phyloP scores from a whole-genome alignment of 108 stramenopile genomes.

The Nitzschia inconspicua region DNA sequence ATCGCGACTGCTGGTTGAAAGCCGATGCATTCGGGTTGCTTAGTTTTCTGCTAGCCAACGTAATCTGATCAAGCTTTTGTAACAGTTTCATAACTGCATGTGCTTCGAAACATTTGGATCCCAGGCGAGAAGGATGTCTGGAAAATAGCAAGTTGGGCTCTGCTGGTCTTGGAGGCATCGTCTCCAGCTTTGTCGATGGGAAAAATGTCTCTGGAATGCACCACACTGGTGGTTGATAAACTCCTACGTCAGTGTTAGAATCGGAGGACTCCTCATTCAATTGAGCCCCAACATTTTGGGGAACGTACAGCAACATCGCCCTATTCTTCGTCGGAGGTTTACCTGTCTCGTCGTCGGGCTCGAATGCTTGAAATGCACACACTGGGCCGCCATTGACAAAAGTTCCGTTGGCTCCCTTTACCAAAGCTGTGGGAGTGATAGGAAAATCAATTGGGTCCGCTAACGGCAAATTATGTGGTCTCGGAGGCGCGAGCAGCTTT shows the following conservation, averaged over 20 bases:
- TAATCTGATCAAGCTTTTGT: slow-evolving; percentile 63
- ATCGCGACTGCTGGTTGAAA: slow-evolving; percentile 24
- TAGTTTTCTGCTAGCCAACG: slow-evolving; percentile 47
- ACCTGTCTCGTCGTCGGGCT: slow-evolving; percentile 34
- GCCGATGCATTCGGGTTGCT: slow-evolving; percentile 14
- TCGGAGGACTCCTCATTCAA: background rate
- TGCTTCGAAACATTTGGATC: slow-evolving; percentile 66
- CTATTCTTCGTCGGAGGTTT: slow-evolving; percentile 40
- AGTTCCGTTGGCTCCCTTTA: slow-evolving; percentile 17
- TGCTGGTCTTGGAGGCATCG: slow-evolving; percentile 68
- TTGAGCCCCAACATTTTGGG: slow-evolving; percentile 21
- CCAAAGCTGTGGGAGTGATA: background rate
- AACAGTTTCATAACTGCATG: slow-evolving; percentile 60
- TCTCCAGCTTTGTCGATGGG: slow-evolving; percentile 69
- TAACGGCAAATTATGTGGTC: slow-evolving; percentile 34
- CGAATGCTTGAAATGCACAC: slow-evolving; percentile 64
- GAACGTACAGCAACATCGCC: slow-evolving; percentile 64
- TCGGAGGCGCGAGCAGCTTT: slow-evolving; percentile 45
- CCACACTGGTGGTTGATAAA: slow-evolving; percentile 59
- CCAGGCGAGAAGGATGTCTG: slow-evolving; percentile 54
- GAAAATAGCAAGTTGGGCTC: slow-evolving; percentile 67
- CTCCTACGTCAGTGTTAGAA: background rate
- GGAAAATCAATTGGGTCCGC: slow-evolving; percentile 42
- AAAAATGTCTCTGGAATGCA: slow-evolving; percentile 77
- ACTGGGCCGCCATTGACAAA: slow-evolving; percentile 78